A percentile compares a stretch with the other conserved stretches of the same genome.
Evolutionary conservation across 176 grass and related monocot genomes (phyloP).

Genomic region (Musa itinerans): DNA sequence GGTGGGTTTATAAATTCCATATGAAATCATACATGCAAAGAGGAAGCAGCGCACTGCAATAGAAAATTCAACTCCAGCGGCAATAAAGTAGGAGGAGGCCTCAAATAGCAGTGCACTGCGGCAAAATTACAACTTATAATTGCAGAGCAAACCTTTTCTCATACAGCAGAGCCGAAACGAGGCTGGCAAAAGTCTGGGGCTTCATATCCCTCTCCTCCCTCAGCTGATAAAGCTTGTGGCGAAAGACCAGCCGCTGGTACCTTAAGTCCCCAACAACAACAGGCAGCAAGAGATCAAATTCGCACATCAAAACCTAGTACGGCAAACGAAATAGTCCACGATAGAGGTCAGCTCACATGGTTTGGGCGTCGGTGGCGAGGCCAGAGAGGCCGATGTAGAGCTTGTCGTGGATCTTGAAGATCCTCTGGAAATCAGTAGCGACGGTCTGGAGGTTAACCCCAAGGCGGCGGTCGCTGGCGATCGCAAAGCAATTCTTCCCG

Average conservation of each 20-base stretch:
- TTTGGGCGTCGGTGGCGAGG: constrained; percentile 83
- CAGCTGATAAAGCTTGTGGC: constrained; percentile 68
- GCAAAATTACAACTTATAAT: not conserved
- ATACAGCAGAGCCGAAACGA: constrained; percentile 71
- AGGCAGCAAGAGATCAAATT: too few species aligned
- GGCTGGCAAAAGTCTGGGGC: constrained; percentile 67
- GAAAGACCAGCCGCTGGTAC: constrained; percentile 63
- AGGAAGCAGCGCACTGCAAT: too few species aligned
- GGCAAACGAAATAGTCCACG: not conserved
- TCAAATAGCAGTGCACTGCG: too few species aligned
- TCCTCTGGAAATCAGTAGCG: constrained; percentile 81
- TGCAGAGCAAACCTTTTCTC: constrained; percentile 54
- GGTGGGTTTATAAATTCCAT: too few species aligned
- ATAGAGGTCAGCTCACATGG: constrained; percentile 36
- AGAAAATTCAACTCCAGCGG: too few species aligned
- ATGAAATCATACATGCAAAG: too few species aligned
- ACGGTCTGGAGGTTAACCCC: constrained; percentile 96
- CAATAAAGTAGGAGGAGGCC: too few species aligned
- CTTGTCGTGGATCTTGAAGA: constrained; percentile 88
- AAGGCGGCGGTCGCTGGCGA: constrained; percentile 76
- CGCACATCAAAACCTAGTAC: not conserved
- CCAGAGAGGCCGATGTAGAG: constrained; percentile 88
- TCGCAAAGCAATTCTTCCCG: constrained; percentile 96
- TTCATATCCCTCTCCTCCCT: constrained; percentile 95
- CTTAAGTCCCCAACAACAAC: constrained; percentile 19